phyloP scores from a whole-genome alignment of 768 basidiomycete genomes.

The Phlebiopsis gigantea region DNA sequence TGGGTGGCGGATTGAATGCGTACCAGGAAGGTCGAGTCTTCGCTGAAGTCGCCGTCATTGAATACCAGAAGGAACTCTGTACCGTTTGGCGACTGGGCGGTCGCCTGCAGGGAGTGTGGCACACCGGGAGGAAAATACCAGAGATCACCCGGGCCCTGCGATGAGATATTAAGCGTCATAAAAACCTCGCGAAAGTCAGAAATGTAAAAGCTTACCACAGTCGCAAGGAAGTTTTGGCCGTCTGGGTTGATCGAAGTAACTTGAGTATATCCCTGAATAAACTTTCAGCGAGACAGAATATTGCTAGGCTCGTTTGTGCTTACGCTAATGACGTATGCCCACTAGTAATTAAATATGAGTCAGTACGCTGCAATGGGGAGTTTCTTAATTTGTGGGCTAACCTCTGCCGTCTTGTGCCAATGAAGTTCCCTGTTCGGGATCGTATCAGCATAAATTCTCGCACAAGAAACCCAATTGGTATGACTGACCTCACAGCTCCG shows the following conservation, averaged over 20 bases:
- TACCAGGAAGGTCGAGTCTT: conserved; percentile 48
- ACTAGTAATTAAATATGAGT: conserved; percentile 12
- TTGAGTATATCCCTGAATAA: conserved; percentile 38
- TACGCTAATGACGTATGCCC: conserved; percentile 25
- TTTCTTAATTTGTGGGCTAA: not conserved
- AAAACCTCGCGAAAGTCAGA: not conserved
- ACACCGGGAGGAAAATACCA: conserved; percentile 55
- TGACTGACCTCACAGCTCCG: conserved; percentile 19
- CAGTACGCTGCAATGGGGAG: not conserved
- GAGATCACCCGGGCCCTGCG: conserved; percentile 37
- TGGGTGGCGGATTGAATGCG: not conserved
- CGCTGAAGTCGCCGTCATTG: conserved; percentile 45
- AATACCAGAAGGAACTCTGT: conserved; percentile 53
- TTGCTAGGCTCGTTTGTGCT: not conserved
- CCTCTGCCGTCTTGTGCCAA: conserved; percentile 29
- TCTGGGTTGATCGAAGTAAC: conserved; percentile 42
- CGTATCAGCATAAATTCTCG: not conserved
- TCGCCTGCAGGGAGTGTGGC: conserved; percentile 51
- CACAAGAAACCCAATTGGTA: not conserved
- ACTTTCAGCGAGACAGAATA: not conserved
- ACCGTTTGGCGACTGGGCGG: conserved; percentile 37
- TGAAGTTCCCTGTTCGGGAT: conserved; percentile 22
- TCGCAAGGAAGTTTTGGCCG: conserved; percentile 45
- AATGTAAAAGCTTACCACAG: conserved; percentile 22
- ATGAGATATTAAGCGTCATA: not conserved